Percentiles rank a stretch among this genome's conserved stretches.
Conservation (phyloP, 2,329 filamentous ascomycete genomes). For the Trichoderma koningiopsis region DNA sequence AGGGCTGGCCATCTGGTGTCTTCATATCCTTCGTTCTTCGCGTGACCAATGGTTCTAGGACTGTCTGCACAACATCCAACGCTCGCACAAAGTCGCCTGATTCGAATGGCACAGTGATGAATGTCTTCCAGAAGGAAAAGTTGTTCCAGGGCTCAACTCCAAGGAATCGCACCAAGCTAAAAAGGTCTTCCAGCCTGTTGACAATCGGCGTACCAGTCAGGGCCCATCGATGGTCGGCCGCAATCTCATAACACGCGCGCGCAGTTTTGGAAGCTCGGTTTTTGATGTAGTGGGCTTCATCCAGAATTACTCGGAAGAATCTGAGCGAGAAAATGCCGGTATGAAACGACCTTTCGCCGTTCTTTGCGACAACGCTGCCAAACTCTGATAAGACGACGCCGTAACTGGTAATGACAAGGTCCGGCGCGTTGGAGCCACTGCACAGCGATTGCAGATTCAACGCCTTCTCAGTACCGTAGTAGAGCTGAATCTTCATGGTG, state of each 20-base stretch:
- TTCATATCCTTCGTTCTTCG: constrained; percentile 98
- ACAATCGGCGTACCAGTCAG: constrained; percentile 96
- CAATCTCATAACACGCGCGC: constrained; percentile 89
- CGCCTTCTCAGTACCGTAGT: constrained; percentile 87
- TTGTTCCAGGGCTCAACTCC: constrained; percentile 98
- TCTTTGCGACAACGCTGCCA: constrained; percentile 64
- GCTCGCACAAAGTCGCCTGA: constrained; percentile 92
- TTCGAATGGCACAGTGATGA: constrained; percentile 96
- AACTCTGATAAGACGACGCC: constrained; percentile 90
- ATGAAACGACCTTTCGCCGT: constrained; percentile 65
- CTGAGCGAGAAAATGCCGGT: constrained; percentile 85
- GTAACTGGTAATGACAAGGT: constrained; percentile 93
- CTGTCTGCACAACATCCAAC: constrained; percentile 94
- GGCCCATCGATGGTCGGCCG: constrained; percentile 85
- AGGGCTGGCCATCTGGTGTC: constrained; percentile 73
- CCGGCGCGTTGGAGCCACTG: constrained; percentile 77
- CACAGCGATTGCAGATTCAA: constrained; percentile 79
- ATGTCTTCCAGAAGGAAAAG: constrained; percentile 98
- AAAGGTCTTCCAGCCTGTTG: constrained; percentile 91
- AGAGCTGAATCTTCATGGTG: constrained; percentile 81
- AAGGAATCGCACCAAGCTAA: constrained; percentile 88
- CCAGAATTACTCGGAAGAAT: constrained; percentile 93
- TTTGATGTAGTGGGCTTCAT: constrained; percentile 95
- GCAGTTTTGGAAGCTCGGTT: constrained; percentile 88
- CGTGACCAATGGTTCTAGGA: constrained; percentile 92